phyloP scores from a whole-genome alignment of 805 yeast genomes.

The Starmerella asiatica region DNA sequence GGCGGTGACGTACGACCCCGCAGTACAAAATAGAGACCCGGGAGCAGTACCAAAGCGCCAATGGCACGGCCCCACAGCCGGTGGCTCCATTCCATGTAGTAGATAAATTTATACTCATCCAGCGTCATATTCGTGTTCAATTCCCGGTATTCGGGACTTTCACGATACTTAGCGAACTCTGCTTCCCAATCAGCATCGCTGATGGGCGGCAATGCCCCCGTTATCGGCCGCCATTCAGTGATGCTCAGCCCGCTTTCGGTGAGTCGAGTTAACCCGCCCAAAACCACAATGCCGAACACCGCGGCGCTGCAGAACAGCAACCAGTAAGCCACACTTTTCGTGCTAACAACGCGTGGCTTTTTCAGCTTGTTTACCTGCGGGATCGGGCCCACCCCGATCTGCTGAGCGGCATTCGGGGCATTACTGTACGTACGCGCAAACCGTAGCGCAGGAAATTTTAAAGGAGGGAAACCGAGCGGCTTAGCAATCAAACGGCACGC shows the following conservation, averaged over 20 bases:
- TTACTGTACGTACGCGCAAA: too few species aligned
- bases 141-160: constrained; percentile 81
- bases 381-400: constrained; percentile 16
- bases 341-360: constrained; percentile 30
- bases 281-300: constrained; percentile 88
- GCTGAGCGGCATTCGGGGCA: constrained; percentile 3
- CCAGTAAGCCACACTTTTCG: constrained; percentile 69
- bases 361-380: constrained; percentile 12
- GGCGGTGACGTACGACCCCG: constrained; percentile 51
- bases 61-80: constrained; percentile 83
- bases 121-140: constrained; percentile 77
- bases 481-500: too few species aligned
- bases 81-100: constrained; percentile 96
- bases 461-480: too few species aligned
- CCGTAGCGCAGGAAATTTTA: too few species aligned
- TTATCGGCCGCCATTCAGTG: constrained; percentile 97
- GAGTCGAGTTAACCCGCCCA: constrained; percentile 89
- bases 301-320: constrained; percentile 73
- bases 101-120: constrained; percentile 89
- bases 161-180: constrained; percentile 68
- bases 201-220: constrained; percentile 87
- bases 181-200: constrained; percentile 68
- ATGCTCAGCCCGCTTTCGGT: constrained; percentile 94
- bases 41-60: constrained; percentile 69
- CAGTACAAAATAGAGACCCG: constrained; percentile 69